Percentiles rank a stretch among this genome's conserved stretches.
phyloP scores from a whole-genome alignment of 345 rosid species.

The Heritiera littoralis region DNA sequence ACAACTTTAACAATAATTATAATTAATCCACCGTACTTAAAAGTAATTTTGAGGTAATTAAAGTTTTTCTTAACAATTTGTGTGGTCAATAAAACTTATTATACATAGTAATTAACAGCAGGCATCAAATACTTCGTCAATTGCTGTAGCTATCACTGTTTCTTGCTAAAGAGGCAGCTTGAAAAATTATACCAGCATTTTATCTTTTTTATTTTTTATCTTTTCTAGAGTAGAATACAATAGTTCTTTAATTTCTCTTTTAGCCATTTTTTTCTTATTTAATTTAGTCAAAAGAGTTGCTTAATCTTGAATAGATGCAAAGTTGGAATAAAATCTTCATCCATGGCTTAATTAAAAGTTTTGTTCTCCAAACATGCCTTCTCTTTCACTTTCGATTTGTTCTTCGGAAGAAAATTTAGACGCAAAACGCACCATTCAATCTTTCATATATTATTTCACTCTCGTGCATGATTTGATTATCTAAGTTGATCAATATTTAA shows the following conservation, averaged over 20 bases:
- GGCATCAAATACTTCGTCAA: neutral
- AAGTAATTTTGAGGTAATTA: neutral
- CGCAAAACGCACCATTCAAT: too few species aligned
- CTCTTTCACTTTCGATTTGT: neutral
- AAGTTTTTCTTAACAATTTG: neutral
- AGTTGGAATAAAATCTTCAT: slow-evolving; percentile 37
- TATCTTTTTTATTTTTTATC: neutral
- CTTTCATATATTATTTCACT: neutral
- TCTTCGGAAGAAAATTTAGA: too few species aligned
- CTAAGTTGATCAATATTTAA: neutral
- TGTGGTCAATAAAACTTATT: neutral
- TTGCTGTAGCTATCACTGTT: neutral
- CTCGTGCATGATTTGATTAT: neutral
- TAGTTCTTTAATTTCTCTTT: neutral
- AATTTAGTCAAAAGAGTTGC: slow-evolving; percentile 43
- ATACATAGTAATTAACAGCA: neutral
- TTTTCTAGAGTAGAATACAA: neutral
- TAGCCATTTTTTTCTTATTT: neutral
- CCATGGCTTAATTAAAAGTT: slow-evolving; percentile 11
- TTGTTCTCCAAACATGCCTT: slow-evolving; percentile 10
- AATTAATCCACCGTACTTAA: neutral
- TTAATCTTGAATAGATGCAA: slow-evolving; percentile 32
- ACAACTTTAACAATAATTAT: neutral
- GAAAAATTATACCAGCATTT: slow-evolving; percentile 8
- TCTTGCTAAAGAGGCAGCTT: slow-evolving; percentile 1